Percentiles rank a stretch among this genome's conserved stretches.
Conservation (phyloP, 2,329 filamentous ascomycete species). For the Orbilia brochopaga region DNA sequence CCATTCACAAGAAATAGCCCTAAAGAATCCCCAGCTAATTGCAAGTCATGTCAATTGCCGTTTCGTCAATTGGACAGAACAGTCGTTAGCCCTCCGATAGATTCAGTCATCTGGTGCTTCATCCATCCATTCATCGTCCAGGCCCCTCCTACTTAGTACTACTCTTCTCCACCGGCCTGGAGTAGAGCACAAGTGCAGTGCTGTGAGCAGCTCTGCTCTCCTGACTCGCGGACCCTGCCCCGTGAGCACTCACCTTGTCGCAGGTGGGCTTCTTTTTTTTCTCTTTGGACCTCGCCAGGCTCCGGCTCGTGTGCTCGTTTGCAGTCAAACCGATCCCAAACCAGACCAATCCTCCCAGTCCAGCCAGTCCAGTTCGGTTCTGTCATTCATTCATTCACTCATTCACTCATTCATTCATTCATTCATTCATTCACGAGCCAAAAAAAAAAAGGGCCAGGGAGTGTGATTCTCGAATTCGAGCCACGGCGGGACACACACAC, state of each 20-base stretch:
- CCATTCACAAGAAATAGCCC: too few relatives aligned
- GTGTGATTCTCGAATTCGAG: neutral
- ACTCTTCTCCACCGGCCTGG: too few relatives aligned
- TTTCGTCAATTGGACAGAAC: conserved; percentile 16
- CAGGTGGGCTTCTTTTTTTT: conserved; percentile 28
- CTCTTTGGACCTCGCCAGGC: conserved; percentile 29
- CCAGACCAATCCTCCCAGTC: conserved; percentile 1
- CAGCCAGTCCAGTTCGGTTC: too few relatives aligned
- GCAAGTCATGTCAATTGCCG: neutral
- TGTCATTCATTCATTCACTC: neutral
- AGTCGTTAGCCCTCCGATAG: conserved; percentile 11
- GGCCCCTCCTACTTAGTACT: too few relatives aligned
- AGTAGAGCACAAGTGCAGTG: too few relatives aligned
- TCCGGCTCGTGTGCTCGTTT: conserved; percentile 37
- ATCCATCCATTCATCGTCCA: too few relatives aligned
- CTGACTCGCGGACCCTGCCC: conserved; percentile 24
- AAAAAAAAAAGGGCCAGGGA: neutral
- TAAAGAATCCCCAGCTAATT: neutral
- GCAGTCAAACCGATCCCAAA: conserved; percentile 21
- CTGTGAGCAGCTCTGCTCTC: neutral
- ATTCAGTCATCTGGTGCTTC: too few relatives aligned
- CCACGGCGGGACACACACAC: neutral
- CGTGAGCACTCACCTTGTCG: neutral
- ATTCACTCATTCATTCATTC: conserved; percentile 1
- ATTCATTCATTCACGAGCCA: conserved; percentile 2